These are phyloP conservation scores for Leucocoprinus sp. DNA, from an alignment of 768 basidiomycete genomes.

Conservation along the genomic window DNA sequence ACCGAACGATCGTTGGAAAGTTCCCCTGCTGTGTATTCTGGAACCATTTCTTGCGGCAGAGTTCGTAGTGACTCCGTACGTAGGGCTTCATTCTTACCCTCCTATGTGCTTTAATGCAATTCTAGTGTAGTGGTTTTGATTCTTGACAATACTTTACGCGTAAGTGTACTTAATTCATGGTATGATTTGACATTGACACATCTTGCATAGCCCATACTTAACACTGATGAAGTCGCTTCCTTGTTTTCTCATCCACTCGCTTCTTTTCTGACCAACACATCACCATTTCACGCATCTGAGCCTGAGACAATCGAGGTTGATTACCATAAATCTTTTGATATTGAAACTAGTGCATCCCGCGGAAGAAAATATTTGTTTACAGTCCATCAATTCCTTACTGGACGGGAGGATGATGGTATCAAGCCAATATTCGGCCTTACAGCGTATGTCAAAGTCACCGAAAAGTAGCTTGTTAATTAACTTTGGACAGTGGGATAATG, in stretches of 20 bases:
- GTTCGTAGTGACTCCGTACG: slow-evolving; percentile 80
- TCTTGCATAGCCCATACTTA: slow-evolving; percentile 60
- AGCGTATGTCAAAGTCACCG: slow-evolving; percentile 44
- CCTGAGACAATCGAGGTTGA: slow-evolving; percentile 44
- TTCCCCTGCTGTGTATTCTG: slow-evolving; percentile 68
- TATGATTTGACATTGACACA: not conserved
- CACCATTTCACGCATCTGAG: slow-evolving; percentile 45
- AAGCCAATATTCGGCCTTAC: slow-evolving; percentile 89
- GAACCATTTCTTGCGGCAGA: slow-evolving; percentile 72
- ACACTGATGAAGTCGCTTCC: slow-evolving; percentile 66
- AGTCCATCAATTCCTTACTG: slow-evolving; percentile 78
- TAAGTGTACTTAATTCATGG: slow-evolving; percentile 21
- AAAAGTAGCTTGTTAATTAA: too few species aligned
- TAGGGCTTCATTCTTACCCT: slow-evolving; percentile 10
- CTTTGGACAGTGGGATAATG: slow-evolving; percentile 31
- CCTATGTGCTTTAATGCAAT: not conserved
- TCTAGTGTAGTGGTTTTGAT: slow-evolving; percentile 78
- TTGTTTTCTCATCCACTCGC: slow-evolving; percentile 82
- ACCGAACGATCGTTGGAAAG: slow-evolving; percentile 57
- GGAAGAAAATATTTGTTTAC: slow-evolving; percentile 34
- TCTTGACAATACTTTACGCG: slow-evolving; percentile 67
- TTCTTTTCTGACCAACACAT: slow-evolving; percentile 56
- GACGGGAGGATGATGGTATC: slow-evolving; percentile 73
- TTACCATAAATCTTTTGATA: slow-evolving; percentile 62
- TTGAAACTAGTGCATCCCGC: slow-evolving; percentile 34